phyloP scores from a whole-genome alignment of 352 stramenopile genomes.

The Globisporangium perplexum region DNA sequence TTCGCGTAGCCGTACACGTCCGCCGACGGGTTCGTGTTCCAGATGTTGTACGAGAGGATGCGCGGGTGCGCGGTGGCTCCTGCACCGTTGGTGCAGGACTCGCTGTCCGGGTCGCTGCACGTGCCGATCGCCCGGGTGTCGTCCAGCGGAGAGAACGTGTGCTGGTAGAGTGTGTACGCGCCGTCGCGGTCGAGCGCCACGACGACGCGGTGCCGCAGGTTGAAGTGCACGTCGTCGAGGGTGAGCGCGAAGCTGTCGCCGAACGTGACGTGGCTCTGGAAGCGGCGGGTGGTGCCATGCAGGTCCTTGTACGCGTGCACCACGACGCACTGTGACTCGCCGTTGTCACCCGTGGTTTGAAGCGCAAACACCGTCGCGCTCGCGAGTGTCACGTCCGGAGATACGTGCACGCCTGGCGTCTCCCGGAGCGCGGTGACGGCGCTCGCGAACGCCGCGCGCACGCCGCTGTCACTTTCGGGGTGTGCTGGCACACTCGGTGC shows the following conservation, averaged over 20 bases:
- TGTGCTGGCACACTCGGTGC: conserved; percentile 25
- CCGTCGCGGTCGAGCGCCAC: conserved; percentile 68
- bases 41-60: conserved; percentile 87
- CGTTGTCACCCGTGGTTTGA: conserved; percentile 63
- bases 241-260: conserved; percentile 63
- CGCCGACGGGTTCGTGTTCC: conserved; percentile 83
- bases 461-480: conserved; percentile 24
- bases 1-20: conserved; percentile 50
- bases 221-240: conserved; percentile 49
- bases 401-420: conserved; percentile 32
- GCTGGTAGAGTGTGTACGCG: conserved; percentile 64
- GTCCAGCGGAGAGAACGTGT: conserved; percentile 42
- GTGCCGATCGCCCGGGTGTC: neutral
- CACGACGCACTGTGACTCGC: conserved; percentile 55
- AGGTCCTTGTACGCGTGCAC: conserved; percentile 40
- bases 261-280: conserved; percentile 65
- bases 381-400: conserved; percentile 23
- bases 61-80: conserved; percentile 20
- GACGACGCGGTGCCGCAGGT: conserved; percentile 49
- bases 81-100: neutral
- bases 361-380: conserved; percentile 38
- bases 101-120: neutral
- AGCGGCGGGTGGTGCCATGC: conserved; percentile 27
- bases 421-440: conserved; percentile 32
- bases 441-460: conserved; percentile 39